Evolutionary conservation across 2,329 filamentous ascomycete genomes (phyloP).

Genomic region (Sclerotinia sclerotiorum): DNA sequence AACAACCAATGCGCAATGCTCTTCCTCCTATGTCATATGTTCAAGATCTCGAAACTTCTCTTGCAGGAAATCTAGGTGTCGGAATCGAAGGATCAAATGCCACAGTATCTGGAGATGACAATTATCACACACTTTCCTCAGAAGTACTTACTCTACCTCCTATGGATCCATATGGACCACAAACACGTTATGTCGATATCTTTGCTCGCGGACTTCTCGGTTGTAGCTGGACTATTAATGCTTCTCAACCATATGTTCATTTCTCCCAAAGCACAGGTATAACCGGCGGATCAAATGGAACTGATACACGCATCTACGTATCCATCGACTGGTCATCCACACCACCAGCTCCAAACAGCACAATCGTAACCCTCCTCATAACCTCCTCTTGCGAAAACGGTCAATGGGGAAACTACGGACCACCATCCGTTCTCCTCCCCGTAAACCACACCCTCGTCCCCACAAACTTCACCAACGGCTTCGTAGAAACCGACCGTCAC

Average conservation of each 20-base stretch:
- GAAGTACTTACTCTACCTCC: conserved; percentile 55
- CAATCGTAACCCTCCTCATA: conserved; percentile 53
- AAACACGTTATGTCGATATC: conserved; percentile 61
- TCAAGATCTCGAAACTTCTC: conserved; percentile 55
- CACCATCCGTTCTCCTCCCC: conserved; percentile 54
- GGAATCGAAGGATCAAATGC: conserved; percentile 65
- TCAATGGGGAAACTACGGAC: conserved; percentile 45
- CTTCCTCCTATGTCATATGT: conserved; percentile 62
- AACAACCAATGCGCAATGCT: conserved; percentile 71
- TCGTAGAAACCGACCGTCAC: conserved; percentile 61
- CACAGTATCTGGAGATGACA: conserved; percentile 66
- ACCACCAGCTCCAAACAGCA: conserved; percentile 44
- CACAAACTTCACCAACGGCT: conserved; percentile 53
- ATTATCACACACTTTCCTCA: conserved; percentile 57
- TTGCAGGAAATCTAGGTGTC: conserved; percentile 64
- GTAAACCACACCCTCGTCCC: conserved; percentile 52
- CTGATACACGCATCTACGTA: conserved; percentile 54
- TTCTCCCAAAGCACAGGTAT: conserved; percentile 52
- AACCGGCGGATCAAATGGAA: conserved; percentile 48
- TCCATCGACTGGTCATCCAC: conserved; percentile 56
- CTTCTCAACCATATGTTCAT: conserved; percentile 51
- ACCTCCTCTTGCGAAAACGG: conserved; percentile 46
- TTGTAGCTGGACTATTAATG: conserved; percentile 54
- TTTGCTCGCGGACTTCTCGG: conserved; percentile 56
- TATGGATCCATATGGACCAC: conserved; percentile 58